A percentile compares a stretch with the other conserved stretches of the same genome.
phyloP scores from a whole-genome alignment of 1,284 basidiomycete species.

The Cryptococcus sp. region DNA sequence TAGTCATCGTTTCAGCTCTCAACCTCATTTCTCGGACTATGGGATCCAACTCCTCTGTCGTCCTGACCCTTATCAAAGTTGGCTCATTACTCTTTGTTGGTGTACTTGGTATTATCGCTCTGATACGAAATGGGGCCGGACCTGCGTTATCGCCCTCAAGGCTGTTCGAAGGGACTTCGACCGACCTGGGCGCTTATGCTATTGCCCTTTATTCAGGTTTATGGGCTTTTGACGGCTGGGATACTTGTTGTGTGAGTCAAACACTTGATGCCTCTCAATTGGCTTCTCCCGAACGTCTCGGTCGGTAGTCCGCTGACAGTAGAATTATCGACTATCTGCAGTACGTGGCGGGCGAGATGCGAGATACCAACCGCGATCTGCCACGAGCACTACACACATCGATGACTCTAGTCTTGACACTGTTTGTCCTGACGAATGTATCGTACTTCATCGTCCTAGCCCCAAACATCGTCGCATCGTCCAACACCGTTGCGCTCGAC shows the following conservation, averaged over 20 bases:
- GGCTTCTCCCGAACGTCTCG: no score
- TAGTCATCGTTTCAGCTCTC: constrained; percentile 69
- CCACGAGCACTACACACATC: constrained; percentile 86
- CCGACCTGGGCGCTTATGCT: constrained; percentile 79
- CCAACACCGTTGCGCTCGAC: constrained; percentile 90
- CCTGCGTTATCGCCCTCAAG: constrained; percentile 47
- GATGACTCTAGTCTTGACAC: constrained; percentile 64
- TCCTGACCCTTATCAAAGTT: constrained; percentile 80
- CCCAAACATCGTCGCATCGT: constrained; percentile 59
- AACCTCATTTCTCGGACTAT: constrained; percentile 77
- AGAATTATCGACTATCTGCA: constrained; percentile 37
- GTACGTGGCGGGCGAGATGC: constrained; percentile 91
- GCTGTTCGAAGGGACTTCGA: constrained; percentile 73
- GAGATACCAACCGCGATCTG: constrained; percentile 78
- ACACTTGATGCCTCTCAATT: no score
- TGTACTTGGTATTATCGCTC: constrained; percentile 51
- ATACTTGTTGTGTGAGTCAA: constrained; percentile 49
- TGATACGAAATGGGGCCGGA: constrained; percentile 46
- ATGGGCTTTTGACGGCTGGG: constrained; percentile 95
- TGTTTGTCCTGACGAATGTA: constrained; percentile 81
- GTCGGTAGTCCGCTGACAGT: no score
- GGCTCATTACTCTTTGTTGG: constrained; percentile 54
- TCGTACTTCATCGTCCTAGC: constrained; percentile 94
- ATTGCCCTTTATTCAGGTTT: constrained; percentile 92
- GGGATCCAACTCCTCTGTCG: constrained; percentile 77